Base-by-base conservation (phyloP, 163 green algal genomes). In the Chlamydomonas reinhardtii region DNA sequence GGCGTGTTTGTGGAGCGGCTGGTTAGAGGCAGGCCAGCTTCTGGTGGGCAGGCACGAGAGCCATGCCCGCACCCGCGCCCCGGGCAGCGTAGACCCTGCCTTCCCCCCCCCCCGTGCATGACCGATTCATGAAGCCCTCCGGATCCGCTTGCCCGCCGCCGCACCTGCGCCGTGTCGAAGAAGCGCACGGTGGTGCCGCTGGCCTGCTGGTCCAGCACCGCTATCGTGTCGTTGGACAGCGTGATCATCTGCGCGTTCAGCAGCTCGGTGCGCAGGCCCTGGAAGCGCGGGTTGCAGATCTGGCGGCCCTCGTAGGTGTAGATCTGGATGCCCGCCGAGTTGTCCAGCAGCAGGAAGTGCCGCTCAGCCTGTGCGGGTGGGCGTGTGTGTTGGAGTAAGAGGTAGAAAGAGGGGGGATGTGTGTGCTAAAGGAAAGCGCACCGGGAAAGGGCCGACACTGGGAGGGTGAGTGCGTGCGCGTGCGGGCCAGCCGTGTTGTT, bases 291-390 rank as follows among this genome's bases (percentile, higher is more conserved):
- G 62, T 93, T 90, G 89, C 94, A 96, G n/a, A 97, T 81, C 76
- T 90, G 89, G 6, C 94, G 89, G 25, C 94, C 95, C 72, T 97
- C 94, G 73, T 97, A 97, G 29, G 90, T 94, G 85, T 91, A 95
- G n/a, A 98, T 85, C 89, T 95, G 92, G 25, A 94, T 92, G 78
- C 90, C 91, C 2, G 84, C 81, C 25, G 89, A 86, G 73, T 92
- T 88, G 85, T 93, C 91, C 65, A 94, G 85, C 56, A 94, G 82
- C 52, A 95, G 74, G 73, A 95, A 96, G 85, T 88, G 74, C 69
- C 90, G 86, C 68, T 92, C 88, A 66, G 80, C 82, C 87, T 91
- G 80, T 93, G 19, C 94, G 66, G 84, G 94, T 91, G 88, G 94
- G 91, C n/a, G 94, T 95, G 83, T 96, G 89, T 31, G 24, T 29